Percentiles rank a stretch among this genome's conserved stretches.
Conservation (phyloP, 2,329 filamentous ascomycete species). For the Plenodomus tracheiphilus region DNA sequence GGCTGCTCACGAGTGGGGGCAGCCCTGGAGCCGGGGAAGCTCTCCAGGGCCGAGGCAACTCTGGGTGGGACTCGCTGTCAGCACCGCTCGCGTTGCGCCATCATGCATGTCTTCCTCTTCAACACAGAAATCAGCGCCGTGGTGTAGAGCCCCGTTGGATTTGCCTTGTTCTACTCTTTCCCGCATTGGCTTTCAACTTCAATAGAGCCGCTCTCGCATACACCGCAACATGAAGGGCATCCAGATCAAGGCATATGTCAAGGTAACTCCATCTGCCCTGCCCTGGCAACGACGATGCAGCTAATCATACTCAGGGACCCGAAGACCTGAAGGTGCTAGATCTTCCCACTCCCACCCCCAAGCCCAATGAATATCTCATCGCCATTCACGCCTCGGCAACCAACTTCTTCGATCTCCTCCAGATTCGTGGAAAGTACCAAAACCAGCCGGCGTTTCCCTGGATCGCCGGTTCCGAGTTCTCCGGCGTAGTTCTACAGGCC, state of each 20-base stretch:
- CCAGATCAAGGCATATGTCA: slow-evolving; percentile 73
- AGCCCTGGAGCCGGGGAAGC: slow-evolving; percentile 7
- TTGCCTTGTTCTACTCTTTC: neutral
- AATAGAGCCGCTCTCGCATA: neutral
- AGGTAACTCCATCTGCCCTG: slow-evolving; percentile 52
- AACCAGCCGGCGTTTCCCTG: slow-evolving; percentile 87
- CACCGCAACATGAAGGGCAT: slow-evolving; percentile 69
- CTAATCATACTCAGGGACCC: slow-evolving; percentile 62
- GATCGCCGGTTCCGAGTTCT: slow-evolving; percentile 85
- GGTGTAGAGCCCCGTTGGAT: neutral
- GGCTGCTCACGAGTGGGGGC: slow-evolving; percentile 8
- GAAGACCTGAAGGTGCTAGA: slow-evolving; percentile 75
- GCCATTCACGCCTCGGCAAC: slow-evolving; percentile 83
- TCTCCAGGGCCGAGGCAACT: slow-evolving; percentile 21
- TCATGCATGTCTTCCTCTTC: neutral
- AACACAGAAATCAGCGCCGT: neutral
- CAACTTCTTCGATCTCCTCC: slow-evolving; percentile 97
- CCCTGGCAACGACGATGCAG: slow-evolving; percentile 6
- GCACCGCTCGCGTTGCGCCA: neutral
- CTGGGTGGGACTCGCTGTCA: neutral
- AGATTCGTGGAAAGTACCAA: slow-evolving; percentile 95
- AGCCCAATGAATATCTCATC: slow-evolving; percentile 78
- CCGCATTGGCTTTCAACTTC: neutral
- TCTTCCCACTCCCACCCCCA: slow-evolving; percentile 74
- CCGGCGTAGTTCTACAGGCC: slow-evolving; percentile 71